A percentile compares a stretch with the other conserved stretches of the same genome.
Conservation (phyloP, 257 asterid species). For the Solanum microdontum region DNA sequence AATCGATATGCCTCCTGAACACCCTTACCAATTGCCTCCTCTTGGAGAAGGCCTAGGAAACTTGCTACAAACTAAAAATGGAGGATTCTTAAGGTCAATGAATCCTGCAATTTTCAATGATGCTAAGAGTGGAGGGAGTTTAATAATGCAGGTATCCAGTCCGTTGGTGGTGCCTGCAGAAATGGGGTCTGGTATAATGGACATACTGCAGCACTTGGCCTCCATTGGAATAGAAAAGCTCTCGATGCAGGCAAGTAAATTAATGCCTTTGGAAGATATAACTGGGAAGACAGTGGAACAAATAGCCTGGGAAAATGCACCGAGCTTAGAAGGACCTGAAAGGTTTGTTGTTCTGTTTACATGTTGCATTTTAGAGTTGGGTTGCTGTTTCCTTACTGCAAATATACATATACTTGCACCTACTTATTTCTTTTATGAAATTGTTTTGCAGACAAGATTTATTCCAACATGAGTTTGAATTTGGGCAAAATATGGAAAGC, state of each 20-base stretch:
- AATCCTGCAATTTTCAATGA: conserved; percentile 56
- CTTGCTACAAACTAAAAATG: conserved; percentile 64
- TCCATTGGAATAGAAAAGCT: conserved; percentile 90
- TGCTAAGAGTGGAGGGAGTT: conserved; percentile 61
- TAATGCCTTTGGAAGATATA: conserved; percentile 90
- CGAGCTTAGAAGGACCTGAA: conserved; percentile 48
- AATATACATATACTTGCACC: not conserved
- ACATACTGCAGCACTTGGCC: conserved; percentile 68
- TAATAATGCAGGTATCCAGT: conserved; percentile 84
- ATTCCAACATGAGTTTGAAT: conserved; percentile 24
- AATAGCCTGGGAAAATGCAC: conserved; percentile 64
- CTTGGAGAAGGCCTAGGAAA: conserved; percentile 79
- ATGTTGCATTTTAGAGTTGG: not conserved
- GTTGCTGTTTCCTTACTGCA: not conserved
- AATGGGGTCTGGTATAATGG: conserved; percentile 85
- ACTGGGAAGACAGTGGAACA: conserved; percentile 81
- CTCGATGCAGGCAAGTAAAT: conserved; percentile 81
- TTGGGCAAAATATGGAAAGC: conserved; percentile 11
- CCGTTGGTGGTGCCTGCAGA: conserved; percentile 96
- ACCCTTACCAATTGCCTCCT: conserved; percentile 52
- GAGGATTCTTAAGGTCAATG: conserved; percentile 89
- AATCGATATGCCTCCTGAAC: conserved; percentile 37
- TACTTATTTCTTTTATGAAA: not conserved
- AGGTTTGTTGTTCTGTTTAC: conserved; percentile 34
- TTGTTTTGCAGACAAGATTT: conserved; percentile 40